Evolutionary conservation across 106 monocot genomes (phyloP).

Genomic region (Narthecium ossifragum): DNA sequence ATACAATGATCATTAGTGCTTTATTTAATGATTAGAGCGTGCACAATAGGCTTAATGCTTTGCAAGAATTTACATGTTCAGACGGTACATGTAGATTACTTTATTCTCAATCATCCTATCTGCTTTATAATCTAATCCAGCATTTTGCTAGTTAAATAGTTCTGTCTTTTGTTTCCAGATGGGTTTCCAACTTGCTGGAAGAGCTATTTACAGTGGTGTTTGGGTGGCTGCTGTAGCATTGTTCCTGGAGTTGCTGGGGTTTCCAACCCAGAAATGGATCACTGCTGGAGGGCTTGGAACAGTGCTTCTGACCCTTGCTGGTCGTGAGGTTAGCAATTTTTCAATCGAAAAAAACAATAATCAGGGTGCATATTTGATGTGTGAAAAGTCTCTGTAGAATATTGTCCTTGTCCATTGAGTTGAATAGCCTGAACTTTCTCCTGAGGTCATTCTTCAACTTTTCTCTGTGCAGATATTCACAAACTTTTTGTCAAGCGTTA

Average conservation of each 20-base stretch:
- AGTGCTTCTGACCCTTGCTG: slow-evolving; percentile 91
- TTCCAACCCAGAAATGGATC: slow-evolving; percentile 92
- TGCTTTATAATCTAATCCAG: background rate
- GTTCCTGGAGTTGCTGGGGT: slow-evolving; percentile 95
- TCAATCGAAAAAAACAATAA: too few species aligned
- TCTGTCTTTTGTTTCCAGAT: slow-evolving; percentile 36
- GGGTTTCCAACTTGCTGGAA: slow-evolving; percentile 88
- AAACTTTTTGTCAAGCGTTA: slow-evolving; percentile 92
- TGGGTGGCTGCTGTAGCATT: slow-evolving; percentile 93
- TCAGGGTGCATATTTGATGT: too few species aligned
- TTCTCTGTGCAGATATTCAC: slow-evolving; percentile 77
- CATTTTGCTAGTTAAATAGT: too few species aligned
- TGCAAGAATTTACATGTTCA: background rate
- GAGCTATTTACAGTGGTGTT: slow-evolving; percentile 77
- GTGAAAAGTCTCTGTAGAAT: too few species aligned
- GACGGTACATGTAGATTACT: background rate
- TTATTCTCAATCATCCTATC: background rate
- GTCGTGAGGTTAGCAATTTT: slow-evolving; percentile 99
- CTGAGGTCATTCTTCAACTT: background rate
- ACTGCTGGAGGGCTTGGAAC: slow-evolving; percentile 99
- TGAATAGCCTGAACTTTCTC: background rate
- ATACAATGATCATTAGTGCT: background rate
- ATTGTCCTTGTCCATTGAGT: too few species aligned
- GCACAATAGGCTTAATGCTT: background rate
- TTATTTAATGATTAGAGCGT: background rate